Percentiles rank a stretch among this genome's conserved stretches.
phyloP scores from a whole-genome alignment of 225 moss, liverwort and hornwort species.

The Climacium dendroides region DNA sequence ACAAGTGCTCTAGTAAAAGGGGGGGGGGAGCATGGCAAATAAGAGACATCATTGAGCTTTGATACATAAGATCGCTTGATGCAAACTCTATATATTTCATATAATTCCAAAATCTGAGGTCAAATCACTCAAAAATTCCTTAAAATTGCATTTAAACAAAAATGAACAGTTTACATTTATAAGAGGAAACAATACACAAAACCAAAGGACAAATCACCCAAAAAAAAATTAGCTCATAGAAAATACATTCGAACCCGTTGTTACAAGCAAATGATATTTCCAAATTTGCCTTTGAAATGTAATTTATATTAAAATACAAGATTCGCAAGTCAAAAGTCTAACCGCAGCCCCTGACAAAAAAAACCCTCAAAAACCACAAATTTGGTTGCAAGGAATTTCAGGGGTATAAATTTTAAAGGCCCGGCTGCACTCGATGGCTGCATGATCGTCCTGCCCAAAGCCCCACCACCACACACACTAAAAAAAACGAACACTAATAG shows the following conservation, averaged over 20 bases:
- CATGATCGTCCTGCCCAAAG: background rate
- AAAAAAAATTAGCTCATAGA: too few relatives aligned
- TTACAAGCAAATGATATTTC: background rate
- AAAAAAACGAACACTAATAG: background rate
- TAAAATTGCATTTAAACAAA: too few relatives aligned
- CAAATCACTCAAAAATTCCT: background rate
- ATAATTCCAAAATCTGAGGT: background rate
- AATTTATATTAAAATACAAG: fast-evolving
- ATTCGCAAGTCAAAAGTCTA: background rate
- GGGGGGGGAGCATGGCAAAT: too few relatives aligned
- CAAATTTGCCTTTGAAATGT: fast-evolving
- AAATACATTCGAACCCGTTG: fast-evolving
- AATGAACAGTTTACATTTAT: too few relatives aligned
- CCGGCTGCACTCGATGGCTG: background rate
- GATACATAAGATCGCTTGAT: too few relatives aligned
- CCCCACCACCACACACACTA: too few relatives aligned
- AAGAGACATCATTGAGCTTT: too few relatives aligned
- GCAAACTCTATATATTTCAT: too few relatives aligned
- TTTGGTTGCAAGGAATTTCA: background rate
- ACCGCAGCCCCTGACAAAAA: background rate
- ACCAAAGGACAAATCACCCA: too few relatives aligned
- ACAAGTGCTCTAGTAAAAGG: too few relatives aligned
- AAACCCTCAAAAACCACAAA: background rate
- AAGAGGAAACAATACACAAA: too few relatives aligned
- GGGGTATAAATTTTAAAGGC: background rate